phyloP scores from a whole-genome alignment of 106 monocot genomes.

The Triglochin maritima region DNA sequence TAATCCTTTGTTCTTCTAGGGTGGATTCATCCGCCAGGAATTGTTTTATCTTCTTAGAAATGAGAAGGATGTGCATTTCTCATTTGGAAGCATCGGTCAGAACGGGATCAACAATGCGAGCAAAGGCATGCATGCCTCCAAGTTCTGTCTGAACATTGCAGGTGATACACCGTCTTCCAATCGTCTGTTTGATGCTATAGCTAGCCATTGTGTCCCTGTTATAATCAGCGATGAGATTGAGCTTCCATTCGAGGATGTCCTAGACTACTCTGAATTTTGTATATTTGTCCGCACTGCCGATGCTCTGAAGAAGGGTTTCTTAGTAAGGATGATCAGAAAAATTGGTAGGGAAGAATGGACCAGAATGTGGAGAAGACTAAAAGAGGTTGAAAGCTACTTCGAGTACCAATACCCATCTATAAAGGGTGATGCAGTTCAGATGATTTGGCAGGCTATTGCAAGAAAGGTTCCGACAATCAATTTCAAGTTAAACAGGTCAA shows the following conservation, averaged over 20 bases:
- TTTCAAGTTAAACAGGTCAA: constrained; percentile 41
- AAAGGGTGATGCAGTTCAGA: constrained; percentile 63
- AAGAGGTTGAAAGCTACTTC: constrained; percentile 43
- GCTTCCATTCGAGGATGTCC: constrained; percentile 64
- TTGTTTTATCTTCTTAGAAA: constrained; percentile 50
- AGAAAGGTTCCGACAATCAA: constrained; percentile 44
- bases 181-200: constrained; percentile 60
- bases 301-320: constrained; percentile 51
- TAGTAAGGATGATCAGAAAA: constrained; percentile 38
- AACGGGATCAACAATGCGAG: constrained; percentile 32
- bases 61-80: constrained; percentile 52
- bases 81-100: constrained; percentile 24
- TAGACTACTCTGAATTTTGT: constrained; percentile 66
- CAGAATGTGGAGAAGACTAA: constrained; percentile 50
- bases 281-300: constrained; percentile 54
- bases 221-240: constrained; percentile 73
- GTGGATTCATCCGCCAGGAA: constrained; percentile 39
- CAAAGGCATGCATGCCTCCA: constrained; percentile 44
- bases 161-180: constrained; percentile 68
- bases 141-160: constrained; percentile 58
- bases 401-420: constrained; percentile 46
- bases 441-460: constrained; percentile 72
- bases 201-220: constrained; percentile 62
- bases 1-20: constrained; percentile 16
- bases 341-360: constrained; percentile 48